Conservation (phyloP, 345 rosid genomes). For the Ricinus communis region DNA sequence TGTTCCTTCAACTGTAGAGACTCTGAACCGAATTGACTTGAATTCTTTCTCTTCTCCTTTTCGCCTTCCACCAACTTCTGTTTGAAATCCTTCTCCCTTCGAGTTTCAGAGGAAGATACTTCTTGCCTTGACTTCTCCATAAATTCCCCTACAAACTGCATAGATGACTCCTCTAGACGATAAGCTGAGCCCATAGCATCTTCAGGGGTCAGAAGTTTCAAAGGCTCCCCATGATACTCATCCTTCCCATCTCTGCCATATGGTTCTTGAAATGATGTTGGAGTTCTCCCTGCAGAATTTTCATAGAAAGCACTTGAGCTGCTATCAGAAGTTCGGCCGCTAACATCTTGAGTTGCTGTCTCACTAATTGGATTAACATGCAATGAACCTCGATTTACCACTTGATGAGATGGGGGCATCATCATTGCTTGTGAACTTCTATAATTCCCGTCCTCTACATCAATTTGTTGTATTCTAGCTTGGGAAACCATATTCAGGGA, state of each 20-base stretch:
- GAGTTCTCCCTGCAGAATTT: slow-evolving; percentile 34
- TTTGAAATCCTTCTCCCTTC: slow-evolving; percentile 27
- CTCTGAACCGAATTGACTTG: slow-evolving; percentile 30
- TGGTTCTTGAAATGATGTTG: slow-evolving; percentile 25
- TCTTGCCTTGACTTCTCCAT: slow-evolving; percentile 61
- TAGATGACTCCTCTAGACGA: slow-evolving; percentile 60
- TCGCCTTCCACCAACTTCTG: slow-evolving; percentile 27
- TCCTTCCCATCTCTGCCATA: slow-evolving; percentile 30
- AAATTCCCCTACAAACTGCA: slow-evolving; percentile 61
- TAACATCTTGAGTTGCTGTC: slow-evolving; percentile 35
- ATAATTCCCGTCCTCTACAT: slow-evolving; percentile 37
- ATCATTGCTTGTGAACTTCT: slow-evolving; percentile 45
- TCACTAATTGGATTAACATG: slow-evolving; percentile 29
- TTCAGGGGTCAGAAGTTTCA: slow-evolving; percentile 32
- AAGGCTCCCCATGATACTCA: slow-evolving; percentile 33
- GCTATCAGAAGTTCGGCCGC: slow-evolving; percentile 45
- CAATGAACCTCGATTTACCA: slow-evolving; percentile 40
- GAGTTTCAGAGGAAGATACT: slow-evolving; percentile 46
- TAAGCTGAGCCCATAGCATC: slow-evolving; percentile 69
- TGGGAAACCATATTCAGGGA: slow-evolving; percentile 37
- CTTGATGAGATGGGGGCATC: slow-evolving; percentile 58
- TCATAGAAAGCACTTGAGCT: slow-evolving; percentile 34
- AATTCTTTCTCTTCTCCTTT: slow-evolving; percentile 34
- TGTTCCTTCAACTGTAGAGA: slow-evolving; percentile 35
- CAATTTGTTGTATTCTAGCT: slow-evolving; percentile 33